Base-by-base conservation (phyloP, 441 rosid species). In the Gossypium schwendimanii region DNA sequence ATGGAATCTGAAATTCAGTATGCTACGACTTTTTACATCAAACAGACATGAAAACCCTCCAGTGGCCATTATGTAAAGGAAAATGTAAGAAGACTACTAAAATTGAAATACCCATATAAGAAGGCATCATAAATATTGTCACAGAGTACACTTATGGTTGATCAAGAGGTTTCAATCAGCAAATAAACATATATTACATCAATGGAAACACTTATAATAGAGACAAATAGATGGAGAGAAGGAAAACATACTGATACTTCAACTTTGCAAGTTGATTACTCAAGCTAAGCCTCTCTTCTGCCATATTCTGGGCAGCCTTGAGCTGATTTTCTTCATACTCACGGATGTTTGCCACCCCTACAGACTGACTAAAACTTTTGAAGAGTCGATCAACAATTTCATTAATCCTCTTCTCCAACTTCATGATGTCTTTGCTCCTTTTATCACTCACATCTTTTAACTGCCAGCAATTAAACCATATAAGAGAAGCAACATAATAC, bases 261-360 rank as follows among this genome's bases (percentile, higher is more conserved):
- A 91, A 83, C 89, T 96, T 96, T 26, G 98, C 87, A 63, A 96
- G 88, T 91, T 93, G 99, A 78, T 87, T 94, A 74, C 96, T 93
- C 80, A 96, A 83, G 80, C 79, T 87, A 79, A 96, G 88, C 86
- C 97, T 93, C 78, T 92, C 98, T 71, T 96, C 97, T 73, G 94
- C 99, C 87, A 87, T 88, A 74, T 84, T 72, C 81, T 92, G 88
- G 55, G 98, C 96, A 84, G 82, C 92, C 88, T 94, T 93, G 69
- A 96, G 87, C 85, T 96, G 97, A 76, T 87, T 91, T 84, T 96
- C 99, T 82, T 96, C 98, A 80, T 91, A 96, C 83, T 92, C 97
- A 69, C 97, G 99, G 76, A 96, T 93, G 77, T 96, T 96, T 78
- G 89, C 82, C 77, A 96, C 97, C 52, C 97, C 97, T 72, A 93